Conservation (phyloP, 202 grass and related monocot species). For the Panicum hallii region DNA sequence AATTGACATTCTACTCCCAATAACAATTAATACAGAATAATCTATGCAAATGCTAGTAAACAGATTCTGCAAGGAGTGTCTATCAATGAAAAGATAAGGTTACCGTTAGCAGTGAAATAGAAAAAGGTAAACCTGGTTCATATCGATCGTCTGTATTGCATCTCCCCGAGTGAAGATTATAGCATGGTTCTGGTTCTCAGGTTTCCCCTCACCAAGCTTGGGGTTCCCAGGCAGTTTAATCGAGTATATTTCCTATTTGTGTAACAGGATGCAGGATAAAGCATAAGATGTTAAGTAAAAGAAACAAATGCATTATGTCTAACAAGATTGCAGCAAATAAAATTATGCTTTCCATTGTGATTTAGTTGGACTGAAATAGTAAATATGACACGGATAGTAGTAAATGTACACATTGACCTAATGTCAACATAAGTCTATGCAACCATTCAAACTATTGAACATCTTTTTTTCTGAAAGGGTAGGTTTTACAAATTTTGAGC, state of each 20-base stretch:
- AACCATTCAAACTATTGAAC: background rate
- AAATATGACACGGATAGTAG: background rate
- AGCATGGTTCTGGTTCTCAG: conserved; percentile 97
- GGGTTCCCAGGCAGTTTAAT: conserved; percentile 93
- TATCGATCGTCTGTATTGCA: conserved; percentile 91
- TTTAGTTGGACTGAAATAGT: background rate
- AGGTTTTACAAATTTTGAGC: background rate
- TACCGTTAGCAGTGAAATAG: conserved; percentile 9
- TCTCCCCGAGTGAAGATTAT: conserved; percentile 94
- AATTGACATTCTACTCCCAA: background rate
- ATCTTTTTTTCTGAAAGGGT: background rate
- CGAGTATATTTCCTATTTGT: conserved; percentile 85
- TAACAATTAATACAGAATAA: conserved; percentile 11
- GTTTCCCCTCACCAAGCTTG: conserved; percentile 94
- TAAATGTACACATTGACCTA: background rate
- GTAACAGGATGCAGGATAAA: conserved; percentile 28
- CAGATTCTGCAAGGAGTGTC: background rate
- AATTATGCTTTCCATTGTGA: background rate
- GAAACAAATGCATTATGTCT: conserved; percentile 34
- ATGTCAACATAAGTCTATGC: background rate
- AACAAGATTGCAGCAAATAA: conserved; percentile 2
- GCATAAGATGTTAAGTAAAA: conserved; percentile 39
- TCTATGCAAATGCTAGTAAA: background rate
- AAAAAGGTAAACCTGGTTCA: conserved; percentile 82
- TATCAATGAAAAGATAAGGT: background rate